phyloP scores from a whole-genome alignment of 345 rosid genomes.

The Sapria himalayana region DNA sequence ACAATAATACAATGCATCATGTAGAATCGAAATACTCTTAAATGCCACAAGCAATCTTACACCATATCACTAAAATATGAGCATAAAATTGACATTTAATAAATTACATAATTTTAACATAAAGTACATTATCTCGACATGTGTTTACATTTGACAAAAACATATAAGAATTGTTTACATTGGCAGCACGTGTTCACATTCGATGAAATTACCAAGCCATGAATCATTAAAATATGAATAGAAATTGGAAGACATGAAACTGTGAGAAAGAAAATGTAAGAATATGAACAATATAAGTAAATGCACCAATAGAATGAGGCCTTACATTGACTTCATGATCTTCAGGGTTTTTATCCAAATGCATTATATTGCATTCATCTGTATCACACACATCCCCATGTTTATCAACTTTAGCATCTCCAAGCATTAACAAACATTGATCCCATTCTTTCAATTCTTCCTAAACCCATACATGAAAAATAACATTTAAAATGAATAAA shows the following conservation, averaged over 20 bases:
- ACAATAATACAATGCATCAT: too few relatives aligned
- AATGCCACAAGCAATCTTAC: too few relatives aligned
- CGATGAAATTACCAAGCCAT: too few relatives aligned
- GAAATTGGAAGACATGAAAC: neutral
- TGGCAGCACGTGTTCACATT: too few relatives aligned
- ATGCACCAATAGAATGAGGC: neutral
- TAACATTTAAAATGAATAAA: neutral
- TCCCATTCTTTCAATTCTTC: conserved; percentile 98
- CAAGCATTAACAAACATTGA: conserved; percentile 70
- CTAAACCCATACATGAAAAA: conserved; percentile 15
- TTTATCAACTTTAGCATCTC: conserved; percentile 82
- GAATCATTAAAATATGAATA: neutral
- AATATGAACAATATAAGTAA: neutral
- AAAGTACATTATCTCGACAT: too few relatives aligned
- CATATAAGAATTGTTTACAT: too few relatives aligned
- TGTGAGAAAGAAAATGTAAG: neutral
- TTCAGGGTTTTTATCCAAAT: conserved; percentile 80
- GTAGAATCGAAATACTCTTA: too few relatives aligned
- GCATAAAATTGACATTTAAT: too few relatives aligned
- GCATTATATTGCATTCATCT: conserved; percentile 38
- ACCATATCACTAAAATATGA: too few relatives aligned
- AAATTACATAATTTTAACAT: too few relatives aligned
- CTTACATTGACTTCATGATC: conserved; percentile 86
- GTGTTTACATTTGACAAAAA: too few relatives aligned
- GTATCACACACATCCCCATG: conserved; percentile 54